These are phyloP conservation scores for Centella asiatica DNA, from an alignment of 129 eudicot genomes.

Conservation along the genomic window DNA sequence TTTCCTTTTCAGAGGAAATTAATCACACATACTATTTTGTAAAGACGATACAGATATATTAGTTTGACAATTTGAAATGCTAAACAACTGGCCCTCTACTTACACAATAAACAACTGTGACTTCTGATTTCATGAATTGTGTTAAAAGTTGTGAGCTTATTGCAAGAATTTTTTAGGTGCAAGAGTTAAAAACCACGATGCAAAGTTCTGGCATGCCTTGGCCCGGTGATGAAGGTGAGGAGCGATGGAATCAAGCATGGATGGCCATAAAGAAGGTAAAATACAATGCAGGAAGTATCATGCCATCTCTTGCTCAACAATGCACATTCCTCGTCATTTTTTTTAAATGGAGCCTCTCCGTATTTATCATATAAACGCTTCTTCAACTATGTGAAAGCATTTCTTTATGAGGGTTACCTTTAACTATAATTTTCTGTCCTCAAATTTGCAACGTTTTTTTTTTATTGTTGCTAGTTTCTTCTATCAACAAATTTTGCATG, in stretches of 20 bases:
- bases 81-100: background rate
- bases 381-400: background rate
- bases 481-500: background rate
- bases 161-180: conserved; percentile 40
- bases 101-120: background rate
- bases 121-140: background rate
- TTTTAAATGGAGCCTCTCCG: background rate
- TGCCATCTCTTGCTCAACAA: conserved; percentile 8
- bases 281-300: conserved; percentile 3
- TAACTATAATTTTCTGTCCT: conserved; percentile 10
- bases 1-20: no score
- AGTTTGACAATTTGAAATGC: background rate
- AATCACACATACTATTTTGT: background rate
- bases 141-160: conserved; percentile 1
- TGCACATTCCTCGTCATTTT: background rate
- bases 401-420: conserved; percentile 4
- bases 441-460: background rate
- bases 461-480: background rate
- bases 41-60: background rate
- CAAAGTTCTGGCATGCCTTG: conserved; percentile 91
- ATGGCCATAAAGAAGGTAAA: conserved; percentile 88
- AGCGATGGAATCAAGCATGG: conserved; percentile 98
- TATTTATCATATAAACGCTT: no score
- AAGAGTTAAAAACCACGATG: conserved; percentile 77
- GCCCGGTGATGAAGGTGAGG: conserved; percentile 96